phyloP scores from a whole-genome alignment of 495 filamentous ascomycete genomes.

The Tuber brumale region DNA sequence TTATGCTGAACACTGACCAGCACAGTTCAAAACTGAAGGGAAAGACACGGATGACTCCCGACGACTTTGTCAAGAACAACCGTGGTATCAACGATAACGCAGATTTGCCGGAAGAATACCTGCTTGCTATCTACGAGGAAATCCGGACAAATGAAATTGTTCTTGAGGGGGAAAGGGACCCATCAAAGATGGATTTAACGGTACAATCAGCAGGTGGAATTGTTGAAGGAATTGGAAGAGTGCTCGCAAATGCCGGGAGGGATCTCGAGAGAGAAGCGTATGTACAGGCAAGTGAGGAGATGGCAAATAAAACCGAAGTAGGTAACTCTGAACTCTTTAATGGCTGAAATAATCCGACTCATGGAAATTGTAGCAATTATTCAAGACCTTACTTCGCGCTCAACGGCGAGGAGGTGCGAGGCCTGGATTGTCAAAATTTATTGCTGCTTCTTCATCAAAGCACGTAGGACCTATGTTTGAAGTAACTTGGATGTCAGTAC shows the following conservation, averaged over 20 bases:
- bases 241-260: constrained; percentile 79
- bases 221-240: constrained; percentile 80
- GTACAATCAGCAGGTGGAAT: constrained; percentile 59
- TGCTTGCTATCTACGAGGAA: constrained; percentile 82
- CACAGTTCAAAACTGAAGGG: constrained; percentile 82
- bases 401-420: constrained; percentile 72
- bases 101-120: constrained; percentile 88
- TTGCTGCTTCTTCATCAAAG: constrained; percentile 83
- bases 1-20: constrained; percentile 92
- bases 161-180: constrained; percentile 80
- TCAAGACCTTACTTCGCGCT: constrained; percentile 78
- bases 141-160: constrained; percentile 90
- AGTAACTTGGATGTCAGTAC: constrained; percentile 98
- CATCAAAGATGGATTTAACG: constrained; percentile 65
- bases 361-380: constrained; percentile 59
- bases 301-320: constrained; percentile 70
- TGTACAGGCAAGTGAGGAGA: constrained; percentile 88
- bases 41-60: constrained; percentile 73
- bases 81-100: constrained; percentile 95
- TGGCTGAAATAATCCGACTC: not conserved
- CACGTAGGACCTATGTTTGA: constrained; percentile 99
- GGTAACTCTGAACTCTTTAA: not conserved
- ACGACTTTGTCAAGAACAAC: constrained; percentile 99
- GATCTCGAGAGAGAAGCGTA: constrained; percentile 91
- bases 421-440: constrained; percentile 65